Evolutionary conservation across 345 rosid species (phyloP).

Genomic region (Chamaenerion angustifolium): DNA sequence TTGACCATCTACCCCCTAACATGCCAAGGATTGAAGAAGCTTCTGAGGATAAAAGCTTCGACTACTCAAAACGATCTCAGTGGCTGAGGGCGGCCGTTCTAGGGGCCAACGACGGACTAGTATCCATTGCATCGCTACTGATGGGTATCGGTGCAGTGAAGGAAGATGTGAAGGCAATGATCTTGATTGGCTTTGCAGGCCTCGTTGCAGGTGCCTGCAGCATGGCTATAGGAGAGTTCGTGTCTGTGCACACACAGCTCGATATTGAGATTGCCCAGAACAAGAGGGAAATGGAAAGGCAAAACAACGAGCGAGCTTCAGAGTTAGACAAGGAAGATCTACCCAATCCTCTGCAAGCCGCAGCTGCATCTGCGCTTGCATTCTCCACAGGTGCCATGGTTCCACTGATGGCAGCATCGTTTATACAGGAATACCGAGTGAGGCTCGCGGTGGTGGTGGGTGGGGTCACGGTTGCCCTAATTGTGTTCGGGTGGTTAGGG

Average conservation of each 20-base stretch:
- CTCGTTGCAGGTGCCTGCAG: constrained; percentile 85
- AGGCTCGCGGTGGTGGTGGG: neutral
- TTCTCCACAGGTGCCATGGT: neutral
- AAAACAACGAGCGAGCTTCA: constrained; percentile 3
- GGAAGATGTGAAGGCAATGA: constrained; percentile 64
- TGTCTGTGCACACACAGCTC: constrained; percentile 69
- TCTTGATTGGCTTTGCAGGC: constrained; percentile 75
- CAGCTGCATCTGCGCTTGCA: neutral
- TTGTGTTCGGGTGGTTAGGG: constrained; percentile 1
- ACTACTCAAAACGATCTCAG: constrained; percentile 70
- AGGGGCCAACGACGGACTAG: constrained; percentile 81
- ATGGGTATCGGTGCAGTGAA: constrained; percentile 85
- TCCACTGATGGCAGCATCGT: neutral
- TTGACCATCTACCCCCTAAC: neutral
- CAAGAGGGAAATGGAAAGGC: constrained; percentile 25
- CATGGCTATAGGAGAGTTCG: constrained; percentile 94
- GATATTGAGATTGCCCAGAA: constrained; percentile 66
- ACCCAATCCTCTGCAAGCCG: neutral
- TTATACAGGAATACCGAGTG: neutral
- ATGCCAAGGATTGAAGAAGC: constrained; percentile 6
- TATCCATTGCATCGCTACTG: constrained; percentile 70
- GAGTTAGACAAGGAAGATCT: neutral
- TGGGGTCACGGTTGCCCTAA: neutral
- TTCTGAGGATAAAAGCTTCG: constrained; percentile 15
- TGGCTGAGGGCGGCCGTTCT: constrained; percentile 91